phyloP scores from a whole-genome alignment of 345 rosid species.

The Brassica juncea region DNA sequence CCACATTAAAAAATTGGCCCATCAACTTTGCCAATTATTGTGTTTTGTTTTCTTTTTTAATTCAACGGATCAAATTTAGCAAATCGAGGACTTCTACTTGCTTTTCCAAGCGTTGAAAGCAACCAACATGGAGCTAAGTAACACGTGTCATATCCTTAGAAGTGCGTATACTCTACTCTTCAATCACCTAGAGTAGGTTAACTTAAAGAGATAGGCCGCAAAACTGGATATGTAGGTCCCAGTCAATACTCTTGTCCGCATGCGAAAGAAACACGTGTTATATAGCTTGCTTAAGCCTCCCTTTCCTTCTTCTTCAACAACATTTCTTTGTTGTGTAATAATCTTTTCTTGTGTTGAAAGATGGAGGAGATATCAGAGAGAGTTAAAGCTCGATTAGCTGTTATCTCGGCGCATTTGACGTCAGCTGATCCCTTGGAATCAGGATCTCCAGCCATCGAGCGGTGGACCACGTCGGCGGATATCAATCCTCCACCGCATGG shows the following conservation, averaged over 20 bases:
- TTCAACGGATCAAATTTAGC: background rate
- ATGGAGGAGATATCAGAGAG: slow-evolving; percentile 42
- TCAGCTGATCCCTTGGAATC: slow-evolving; percentile 10
- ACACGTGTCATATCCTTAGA: background rate
- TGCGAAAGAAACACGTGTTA: background rate
- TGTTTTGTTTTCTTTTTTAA: background rate
- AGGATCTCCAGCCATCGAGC: slow-evolving; percentile 46
- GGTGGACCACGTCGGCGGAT: slow-evolving; percentile 53
- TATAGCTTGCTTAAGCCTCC: background rate
- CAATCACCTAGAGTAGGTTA: background rate
- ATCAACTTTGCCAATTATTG: background rate
- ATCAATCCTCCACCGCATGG: slow-evolving; percentile 45
- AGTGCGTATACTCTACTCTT: background rate
- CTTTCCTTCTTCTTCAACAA: slow-evolving; percentile 1
- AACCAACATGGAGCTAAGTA: background rate
- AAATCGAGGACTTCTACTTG: slow-evolving; percentile 10
- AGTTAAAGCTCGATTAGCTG: slow-evolving; percentile 64
- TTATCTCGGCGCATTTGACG: slow-evolving; percentile 64
- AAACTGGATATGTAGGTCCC: slow-evolving; percentile 17
- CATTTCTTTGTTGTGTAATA: background rate
- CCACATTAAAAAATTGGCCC: background rate
- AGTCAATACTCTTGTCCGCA: background rate
- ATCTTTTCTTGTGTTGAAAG: background rate
- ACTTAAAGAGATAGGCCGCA: background rate
- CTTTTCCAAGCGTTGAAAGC: background rate